A percentile compares a stretch with the other conserved stretches of the same genome.
Evolutionary conservation across 257 asterid species (phyloP).

Genomic region (Solanum bukasovii): DNA sequence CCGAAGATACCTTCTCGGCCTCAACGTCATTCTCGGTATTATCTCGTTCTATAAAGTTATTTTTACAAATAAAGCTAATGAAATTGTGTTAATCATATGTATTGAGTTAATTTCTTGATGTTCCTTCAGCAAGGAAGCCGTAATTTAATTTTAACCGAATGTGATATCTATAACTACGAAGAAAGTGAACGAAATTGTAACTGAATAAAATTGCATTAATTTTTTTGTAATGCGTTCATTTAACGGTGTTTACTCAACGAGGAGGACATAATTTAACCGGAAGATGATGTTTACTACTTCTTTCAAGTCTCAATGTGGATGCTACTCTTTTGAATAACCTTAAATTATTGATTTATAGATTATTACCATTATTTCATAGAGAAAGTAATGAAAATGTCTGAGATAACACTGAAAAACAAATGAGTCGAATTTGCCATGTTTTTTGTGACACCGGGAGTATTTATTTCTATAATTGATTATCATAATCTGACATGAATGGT

Average conservation of each 20-base stretch:
- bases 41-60: not conserved
- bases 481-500: not conserved
- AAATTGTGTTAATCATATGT: not conserved
- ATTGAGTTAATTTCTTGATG: not conserved
- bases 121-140: not conserved
- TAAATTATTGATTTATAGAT: not conserved
- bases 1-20: slow-evolving; percentile 66
- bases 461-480: not conserved
- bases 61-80: not conserved
- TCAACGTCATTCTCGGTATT: slow-evolving; percentile 84
- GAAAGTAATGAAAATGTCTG: not conserved
- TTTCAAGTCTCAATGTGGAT: not conserved
- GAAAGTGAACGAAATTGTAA: not conserved
- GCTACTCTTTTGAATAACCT: not conserved
- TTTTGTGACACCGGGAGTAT: not conserved
- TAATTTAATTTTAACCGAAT: not conserved
- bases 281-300: not conserved
- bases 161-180: not conserved
- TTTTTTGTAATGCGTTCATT: not conserved
- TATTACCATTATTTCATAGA: not conserved
- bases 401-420: not conserved
- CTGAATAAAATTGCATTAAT: not conserved
- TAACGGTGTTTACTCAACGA: not conserved
- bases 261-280: not conserved
- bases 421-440: not conserved